Base-by-base conservation (phyloP, 2,329 filamentous ascomycete genomes). In the Trichophyton benhamiae region DNA sequence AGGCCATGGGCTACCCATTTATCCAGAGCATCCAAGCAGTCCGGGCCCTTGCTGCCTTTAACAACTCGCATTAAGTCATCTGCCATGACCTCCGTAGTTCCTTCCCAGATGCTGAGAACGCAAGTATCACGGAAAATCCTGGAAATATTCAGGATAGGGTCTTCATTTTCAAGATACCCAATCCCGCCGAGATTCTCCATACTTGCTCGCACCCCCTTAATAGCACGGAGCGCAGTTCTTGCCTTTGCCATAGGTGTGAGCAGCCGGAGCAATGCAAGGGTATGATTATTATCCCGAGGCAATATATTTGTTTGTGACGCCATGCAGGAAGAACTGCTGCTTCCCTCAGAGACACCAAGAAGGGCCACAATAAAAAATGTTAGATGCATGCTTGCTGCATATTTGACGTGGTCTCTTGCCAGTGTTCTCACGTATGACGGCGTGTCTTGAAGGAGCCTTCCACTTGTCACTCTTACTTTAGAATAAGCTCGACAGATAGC, bases 51-150 rank as follows among this genome's bases (percentile, higher is more conserved):
- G 63, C 22, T 68, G 66, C 63, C 66, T 61, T 74, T 75, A 6
- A 78, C 64, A 2, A 79, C 75, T 3, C 77, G 70, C 30, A 79
- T 72, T 1, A 78, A 68, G 64, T 80, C 78, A 17, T 76, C 75
- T 8, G 82, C 82, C 64, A 89, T 78, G 20, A 89, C 83, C 67
- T 87, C 84, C 0, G 85, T 87, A 0, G 86, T 89, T 2, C 86
- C 85, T 71, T 87, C 85, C 84, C 84, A 87, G 58, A 89, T 88
- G 13, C 82, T 79, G 58, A 83, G 74, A 2, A 88, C 85, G 33
- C 77, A 76, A 7, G 80, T 80, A 67, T 89, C 86, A 3, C 87
- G 80, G 67, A 83, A 86, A 1, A 88, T 73, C 13, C 84, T 78
- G 0, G 85, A 80, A 1, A 89, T 74, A 68, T 89, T 89, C 61